These are phyloP conservation scores for Akanthomyces uredinophilus DNA, from an alignment of 2,329 filamentous ascomycete genomes.

Conservation along the genomic window DNA sequence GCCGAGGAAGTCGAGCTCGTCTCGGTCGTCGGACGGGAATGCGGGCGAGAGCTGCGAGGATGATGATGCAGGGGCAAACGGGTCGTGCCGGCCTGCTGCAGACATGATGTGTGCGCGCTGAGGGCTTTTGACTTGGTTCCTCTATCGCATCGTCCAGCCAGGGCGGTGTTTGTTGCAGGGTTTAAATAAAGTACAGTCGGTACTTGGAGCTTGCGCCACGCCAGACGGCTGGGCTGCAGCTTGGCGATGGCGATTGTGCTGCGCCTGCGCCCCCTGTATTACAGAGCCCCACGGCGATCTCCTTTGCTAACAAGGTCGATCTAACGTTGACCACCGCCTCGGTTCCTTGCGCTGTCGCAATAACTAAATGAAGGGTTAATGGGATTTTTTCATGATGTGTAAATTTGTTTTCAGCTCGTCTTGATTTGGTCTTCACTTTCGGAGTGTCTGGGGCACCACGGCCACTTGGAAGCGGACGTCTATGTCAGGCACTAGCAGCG, in stretches of 20 bases:
- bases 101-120: slow-evolving; percentile 36
- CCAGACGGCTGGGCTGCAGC: neutral
- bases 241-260: slow-evolving; percentile 5
- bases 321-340: neutral
- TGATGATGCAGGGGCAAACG: slow-evolving; percentile 32
- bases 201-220: slow-evolving; percentile 2
- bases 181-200: neutral
- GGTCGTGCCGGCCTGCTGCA: slow-evolving; percentile 31
- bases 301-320: neutral
- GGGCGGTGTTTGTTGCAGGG: slow-evolving; percentile 16
- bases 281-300: neutral
- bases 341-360: neutral
- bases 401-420: too few species aligned
- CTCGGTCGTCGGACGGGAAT: slow-evolving; percentile 33
- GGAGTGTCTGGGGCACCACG: too few species aligned
- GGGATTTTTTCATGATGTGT: too few species aligned
- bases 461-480: too few species aligned
- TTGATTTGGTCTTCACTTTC: too few species aligned
- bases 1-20: slow-evolving; percentile 43
- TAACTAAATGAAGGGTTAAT: too few species aligned
- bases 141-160: slow-evolving; percentile 31
- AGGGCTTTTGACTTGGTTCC: neutral
- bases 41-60: slow-evolving; percentile 28
- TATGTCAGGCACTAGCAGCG: too few species aligned
- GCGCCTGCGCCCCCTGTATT: neutral